These are phyloP conservation scores for Acanthamoeba comandoni DNA, from an alignment of 208 protist species.

Conservation along the genomic window DNA sequence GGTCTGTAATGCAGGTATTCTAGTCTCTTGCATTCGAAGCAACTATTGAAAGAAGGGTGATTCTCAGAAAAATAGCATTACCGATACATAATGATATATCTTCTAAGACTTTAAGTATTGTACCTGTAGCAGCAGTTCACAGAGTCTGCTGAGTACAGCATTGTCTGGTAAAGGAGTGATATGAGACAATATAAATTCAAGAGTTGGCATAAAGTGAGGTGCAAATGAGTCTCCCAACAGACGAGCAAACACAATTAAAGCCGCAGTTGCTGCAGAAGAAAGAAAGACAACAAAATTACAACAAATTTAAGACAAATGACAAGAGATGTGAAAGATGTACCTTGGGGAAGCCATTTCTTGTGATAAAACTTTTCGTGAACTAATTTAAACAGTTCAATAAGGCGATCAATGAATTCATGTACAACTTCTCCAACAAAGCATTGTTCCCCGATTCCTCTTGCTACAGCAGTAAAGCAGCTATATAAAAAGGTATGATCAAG, in stretches of 20 bases:
- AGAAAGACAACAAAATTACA: background rate
- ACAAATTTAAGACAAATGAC: background rate
- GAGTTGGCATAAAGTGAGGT: background rate
- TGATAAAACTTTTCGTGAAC: slow-evolving; percentile 29
- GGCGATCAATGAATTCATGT: slow-evolving; percentile 24
- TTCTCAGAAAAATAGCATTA: slow-evolving; percentile 10
- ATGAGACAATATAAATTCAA: slow-evolving; percentile 20
- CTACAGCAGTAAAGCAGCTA: slow-evolving; percentile 49
- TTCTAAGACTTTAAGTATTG: background rate
- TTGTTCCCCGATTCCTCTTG: slow-evolving; percentile 8
- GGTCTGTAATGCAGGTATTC: background rate
- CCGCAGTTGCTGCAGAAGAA: background rate
- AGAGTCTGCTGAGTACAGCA: slow-evolving; percentile 19
- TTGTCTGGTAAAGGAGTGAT: background rate
- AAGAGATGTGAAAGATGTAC: background rate
- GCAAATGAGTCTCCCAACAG: slow-evolving; percentile 45
- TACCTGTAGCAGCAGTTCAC: slow-evolving; percentile 37
- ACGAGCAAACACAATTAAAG: slow-evolving; percentile 13
- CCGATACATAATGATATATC: background rate
- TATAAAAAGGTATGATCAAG: background rate
- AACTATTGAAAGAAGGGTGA: slow-evolving; percentile 18
- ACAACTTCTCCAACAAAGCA: slow-evolving; percentile 42
- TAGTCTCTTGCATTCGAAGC: slow-evolving; percentile 1
- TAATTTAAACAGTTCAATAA: background rate
- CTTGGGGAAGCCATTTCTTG: slow-evolving; percentile 18